Base-by-base conservation (phyloP, 805 yeast genomes). In the Cyberlindnera amylophila region DNA sequence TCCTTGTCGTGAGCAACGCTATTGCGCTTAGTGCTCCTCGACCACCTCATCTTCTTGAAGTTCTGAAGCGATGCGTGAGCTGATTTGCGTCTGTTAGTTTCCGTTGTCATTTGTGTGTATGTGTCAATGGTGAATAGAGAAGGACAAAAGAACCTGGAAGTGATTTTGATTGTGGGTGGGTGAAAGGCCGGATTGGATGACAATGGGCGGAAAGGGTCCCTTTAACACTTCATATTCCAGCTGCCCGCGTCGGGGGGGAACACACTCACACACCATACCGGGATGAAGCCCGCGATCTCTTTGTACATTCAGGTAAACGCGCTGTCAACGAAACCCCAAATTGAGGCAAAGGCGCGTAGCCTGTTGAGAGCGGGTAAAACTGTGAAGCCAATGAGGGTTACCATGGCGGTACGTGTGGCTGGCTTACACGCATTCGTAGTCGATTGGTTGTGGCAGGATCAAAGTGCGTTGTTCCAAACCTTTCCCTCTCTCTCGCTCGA, bases 11-110 rank as follows among this genome's bases (percentile, higher is more conserved):
- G 50, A 18, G 55, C 32, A 14, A 55, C 43, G 36, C 57, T 53
- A 39, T 55, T 48, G 34, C 60, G 55, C 40, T 55, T 55, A 18
- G 50, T 52, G 40, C 53, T 47, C 19, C 55, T 45, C 15, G 53
- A 48, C 57, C 69, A 57, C 44, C 65, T 58, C 61, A 66, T 66
- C 47, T 34, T 66, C 47, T 34, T 38, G 29, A 16, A 35, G n/a
- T 27, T 27, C 14, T 27, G 30, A 13, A 43, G 32, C 32, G 19
- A 12, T 15, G 38, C 30, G 23, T 33, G 36, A 13, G 32, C 39
- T 40, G 40, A 32, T n/a, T 18, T 29, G 10, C 30, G 27, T 28
- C 24, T 40, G 44, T 37, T 40, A 39, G 47, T 39, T 6, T 32
- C 36, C 24, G 38, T n/a, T 6, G 17, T 35, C 32, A 35, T 35